Evolutionary conservation across 495 filamentous ascomycete genomes (phyloP).

Genomic region (Beverwykella pulmonaria): DNA sequence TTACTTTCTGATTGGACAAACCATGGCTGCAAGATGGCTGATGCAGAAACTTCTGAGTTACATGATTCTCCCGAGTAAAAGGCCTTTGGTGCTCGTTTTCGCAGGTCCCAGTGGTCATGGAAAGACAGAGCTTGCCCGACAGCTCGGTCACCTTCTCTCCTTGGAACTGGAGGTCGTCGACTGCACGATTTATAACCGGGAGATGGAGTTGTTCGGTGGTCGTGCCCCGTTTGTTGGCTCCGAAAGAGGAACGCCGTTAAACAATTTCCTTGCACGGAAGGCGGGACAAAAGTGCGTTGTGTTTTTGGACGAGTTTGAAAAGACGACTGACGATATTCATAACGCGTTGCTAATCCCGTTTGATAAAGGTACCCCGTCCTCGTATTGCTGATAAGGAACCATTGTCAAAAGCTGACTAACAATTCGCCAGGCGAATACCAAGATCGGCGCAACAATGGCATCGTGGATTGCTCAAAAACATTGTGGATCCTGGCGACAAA

Average conservation of each 20-base stretch:
- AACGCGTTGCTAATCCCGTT: slow-evolving; percentile 21
- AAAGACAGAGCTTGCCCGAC: slow-evolving; percentile 35
- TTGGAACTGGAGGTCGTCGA: slow-evolving; percentile 50
- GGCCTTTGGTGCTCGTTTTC: slow-evolving; percentile 34
- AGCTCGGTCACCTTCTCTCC: slow-evolving; percentile 40
- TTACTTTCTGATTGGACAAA: slow-evolving; percentile 55
- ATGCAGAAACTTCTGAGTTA: slow-evolving; percentile 44
- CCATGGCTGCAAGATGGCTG: slow-evolving; percentile 44
- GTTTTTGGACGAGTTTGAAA: slow-evolving; percentile 63
- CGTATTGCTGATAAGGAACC: not conserved
- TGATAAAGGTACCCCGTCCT: slow-evolving; percentile 15
- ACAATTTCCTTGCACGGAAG: slow-evolving; percentile 56
- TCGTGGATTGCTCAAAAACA: slow-evolving; percentile 56
- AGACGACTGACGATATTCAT: slow-evolving; percentile 48
- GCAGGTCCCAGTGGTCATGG: slow-evolving; percentile 27
- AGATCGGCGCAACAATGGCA: slow-evolving; percentile 50
- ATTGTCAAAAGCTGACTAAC: no score
- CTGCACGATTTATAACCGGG: slow-evolving; percentile 46
- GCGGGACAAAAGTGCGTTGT: slow-evolving; percentile 51
- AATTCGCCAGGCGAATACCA: slow-evolving; percentile 44
- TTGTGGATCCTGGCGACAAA: slow-evolving; percentile 63
- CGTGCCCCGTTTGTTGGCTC: slow-evolving; percentile 42
- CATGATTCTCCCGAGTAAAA: slow-evolving; percentile 32
- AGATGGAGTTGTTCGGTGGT: slow-evolving; percentile 55
- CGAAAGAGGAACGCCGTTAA: slow-evolving; percentile 51